Evolutionary conservation across 371 early-diverging fungal genomes (phyloP), one percentile per base, ranked within the genome.

Genomic region (Saksenaea oblongispora): DNA sequence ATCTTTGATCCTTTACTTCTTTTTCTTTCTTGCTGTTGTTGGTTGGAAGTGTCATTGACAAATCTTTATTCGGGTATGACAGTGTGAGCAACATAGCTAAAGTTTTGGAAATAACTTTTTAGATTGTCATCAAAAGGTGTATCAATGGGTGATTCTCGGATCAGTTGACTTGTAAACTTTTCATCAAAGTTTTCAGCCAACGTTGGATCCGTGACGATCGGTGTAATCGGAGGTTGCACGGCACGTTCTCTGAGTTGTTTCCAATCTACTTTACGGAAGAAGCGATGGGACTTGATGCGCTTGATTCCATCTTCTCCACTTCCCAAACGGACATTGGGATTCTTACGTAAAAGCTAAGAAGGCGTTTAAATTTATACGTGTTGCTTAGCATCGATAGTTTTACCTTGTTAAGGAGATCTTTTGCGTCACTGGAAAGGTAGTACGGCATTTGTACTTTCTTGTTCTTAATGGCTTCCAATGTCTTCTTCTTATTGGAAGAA

Each of bases 261-360:
- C 95, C 95, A 97, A 73, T 95, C 83, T 69, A 95, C 84, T 55
- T 89, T 89, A 60, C 88, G 86, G 80, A 97, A 97, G 79, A 95
- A 95, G 31, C 90, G 85, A 71, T 97, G 97, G 35, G 69, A 72
- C 71, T 93, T 95, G 67, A 96, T 89, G 55, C 86, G 89, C 42
- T 87, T 81, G 14, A 91, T 79, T 8, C 92, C 94, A 58, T 89
- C 86, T n/a, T 78, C 70, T 7, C 92, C 92, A 58, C 67, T 67
- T 8, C 86, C 87, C 3, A 94, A 74, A 37, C 95, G 83, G 4
- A 78, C 75, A 34, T 81, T 83, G 1, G 91, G 88, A 58, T 89
- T 89, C 24, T 92, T 86, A 54, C 89, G 81, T 27, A 93, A 79
- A 4, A 93, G 82, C 86, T 86, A 62, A 18, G 64, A 24, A 39